phyloP scores from a whole-genome alignment of 805 yeast genomes.

The Yamadazyma takamatsuzukensis region DNA sequence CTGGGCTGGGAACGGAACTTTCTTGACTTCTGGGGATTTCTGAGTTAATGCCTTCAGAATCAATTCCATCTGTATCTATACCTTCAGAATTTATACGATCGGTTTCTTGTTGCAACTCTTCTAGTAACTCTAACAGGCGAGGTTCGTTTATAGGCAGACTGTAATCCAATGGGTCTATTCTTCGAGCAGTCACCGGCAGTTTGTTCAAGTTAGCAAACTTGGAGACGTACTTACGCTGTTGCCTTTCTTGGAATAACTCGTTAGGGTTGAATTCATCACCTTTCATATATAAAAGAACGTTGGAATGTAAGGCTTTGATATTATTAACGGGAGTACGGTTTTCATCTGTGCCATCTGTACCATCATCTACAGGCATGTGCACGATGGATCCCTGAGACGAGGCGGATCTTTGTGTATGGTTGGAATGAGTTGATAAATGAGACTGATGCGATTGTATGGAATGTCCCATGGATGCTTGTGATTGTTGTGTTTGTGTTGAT shows the following conservation, averaged over 20 bases:
- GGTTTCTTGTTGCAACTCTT: no score
- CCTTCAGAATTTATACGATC: neutral
- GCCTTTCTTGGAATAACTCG: conserved; percentile 34
- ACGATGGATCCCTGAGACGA: conserved; percentile 17
- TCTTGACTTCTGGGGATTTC: neutral
- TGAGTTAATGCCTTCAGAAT: neutral
- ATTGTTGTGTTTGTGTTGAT: neutral
- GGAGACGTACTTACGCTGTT: conserved; percentile 27
- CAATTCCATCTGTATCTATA: no score
- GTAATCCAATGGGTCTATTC: no score
- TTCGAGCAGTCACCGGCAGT: no score
- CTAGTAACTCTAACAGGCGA: no score
- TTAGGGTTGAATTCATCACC: conserved; percentile 27
- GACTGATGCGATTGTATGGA: no score
- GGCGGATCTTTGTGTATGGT: conserved; percentile 19
- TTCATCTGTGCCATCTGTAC: no score
- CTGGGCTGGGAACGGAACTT: neutral
- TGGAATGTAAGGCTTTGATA: no score
- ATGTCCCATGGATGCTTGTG: neutral
- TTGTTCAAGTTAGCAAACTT: conserved; percentile 23
- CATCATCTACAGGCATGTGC: no score
- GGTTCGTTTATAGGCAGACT: no score
- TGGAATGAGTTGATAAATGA: conserved; percentile 12
- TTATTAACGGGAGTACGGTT: no score
- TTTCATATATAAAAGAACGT: no score